These are phyloP conservation scores for Leptomonas seymouri DNA, from an alignment of 208 protist genomes.

Conservation along the genomic window DNA sequence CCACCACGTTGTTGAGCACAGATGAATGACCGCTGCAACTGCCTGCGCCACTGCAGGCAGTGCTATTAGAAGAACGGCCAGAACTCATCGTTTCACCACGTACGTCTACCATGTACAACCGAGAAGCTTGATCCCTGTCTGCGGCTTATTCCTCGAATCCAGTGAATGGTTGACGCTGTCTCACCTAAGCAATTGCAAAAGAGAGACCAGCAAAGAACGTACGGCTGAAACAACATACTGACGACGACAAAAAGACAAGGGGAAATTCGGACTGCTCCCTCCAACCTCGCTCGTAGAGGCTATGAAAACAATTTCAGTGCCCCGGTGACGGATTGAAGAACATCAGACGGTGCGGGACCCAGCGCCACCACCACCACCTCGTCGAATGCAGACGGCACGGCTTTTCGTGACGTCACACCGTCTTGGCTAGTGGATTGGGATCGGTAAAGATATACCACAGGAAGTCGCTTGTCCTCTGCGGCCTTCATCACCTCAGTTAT, in stretches of 20 bases:
- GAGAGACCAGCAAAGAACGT: too few species aligned
- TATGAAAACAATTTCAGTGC: constrained; percentile 75
- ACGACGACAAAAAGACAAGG: background rate
- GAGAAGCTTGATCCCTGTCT: too few species aligned
- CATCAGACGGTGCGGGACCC: constrained; percentile 54
- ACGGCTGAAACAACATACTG: too few species aligned
- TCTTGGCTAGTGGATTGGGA: background rate
- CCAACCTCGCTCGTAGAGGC: background rate
- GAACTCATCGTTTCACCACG: too few species aligned
- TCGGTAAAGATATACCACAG: constrained; percentile 22
- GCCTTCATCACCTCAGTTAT: constrained; percentile 28
- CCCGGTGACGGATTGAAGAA: constrained; percentile 64
- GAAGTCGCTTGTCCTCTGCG: constrained; percentile 34
- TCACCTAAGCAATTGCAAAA: too few species aligned
- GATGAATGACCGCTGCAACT: too few species aligned
- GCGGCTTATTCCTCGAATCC: too few species aligned
- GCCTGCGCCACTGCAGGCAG: too few species aligned
- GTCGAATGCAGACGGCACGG: background rate
- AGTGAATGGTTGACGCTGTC: too few species aligned
- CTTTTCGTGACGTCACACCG: background rate
- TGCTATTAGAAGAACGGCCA: too few species aligned
- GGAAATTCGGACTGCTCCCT: background rate
- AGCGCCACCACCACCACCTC: constrained; percentile 54
- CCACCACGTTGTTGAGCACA: too few species aligned
- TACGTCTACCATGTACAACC: too few species aligned